Evolutionary conservation across 306 rosid genomes (phyloP).

Genomic region (Casuarina cunninghamiana): DNA sequence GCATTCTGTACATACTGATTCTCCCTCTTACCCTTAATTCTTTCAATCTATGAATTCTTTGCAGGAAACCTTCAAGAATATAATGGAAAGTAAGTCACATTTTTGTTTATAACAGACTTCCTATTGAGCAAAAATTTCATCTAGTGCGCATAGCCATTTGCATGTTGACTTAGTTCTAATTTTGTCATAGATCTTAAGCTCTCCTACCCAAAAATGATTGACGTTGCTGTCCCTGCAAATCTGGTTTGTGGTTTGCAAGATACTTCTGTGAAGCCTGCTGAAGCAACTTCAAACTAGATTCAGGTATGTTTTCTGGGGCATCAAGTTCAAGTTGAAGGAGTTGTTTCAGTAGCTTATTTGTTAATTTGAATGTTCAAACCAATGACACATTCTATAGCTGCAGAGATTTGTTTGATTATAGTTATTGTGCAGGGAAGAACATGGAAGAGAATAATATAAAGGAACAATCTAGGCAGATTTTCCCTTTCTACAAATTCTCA

Average conservation of each 20-base stretch:
- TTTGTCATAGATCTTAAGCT: slow-evolving; percentile 75
- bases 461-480: background rate
- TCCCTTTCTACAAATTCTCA: background rate
- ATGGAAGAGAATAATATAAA: background rate
- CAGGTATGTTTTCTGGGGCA: slow-evolving; percentile 8
- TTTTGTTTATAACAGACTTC: background rate
- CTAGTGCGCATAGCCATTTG: background rate
- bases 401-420: background rate
- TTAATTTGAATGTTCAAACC: background rate
- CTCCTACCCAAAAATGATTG: slow-evolving; percentile 90
- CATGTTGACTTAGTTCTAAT: background rate
- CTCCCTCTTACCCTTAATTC: background rate
- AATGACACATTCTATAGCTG: background rate
- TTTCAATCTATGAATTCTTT: slow-evolving; percentile 18
- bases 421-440: background rate
- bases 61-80: slow-evolving; percentile 79
- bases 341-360: background rate
- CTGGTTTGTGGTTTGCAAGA: slow-evolving; percentile 86
- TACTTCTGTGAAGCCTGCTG: slow-evolving; percentile 21
- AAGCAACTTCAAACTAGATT: slow-evolving; percentile 30
- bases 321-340: background rate
- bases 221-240: slow-evolving; percentile 86
- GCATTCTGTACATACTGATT: background rate
- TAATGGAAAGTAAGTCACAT: slow-evolving; percentile 78
- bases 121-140: background rate